Percentiles rank a stretch among this genome's conserved stretches.
These are phyloP conservation scores for Mycena crocata DNA, from an alignment of 768 basidiomycete species.

Conservation along the genomic window DNA sequence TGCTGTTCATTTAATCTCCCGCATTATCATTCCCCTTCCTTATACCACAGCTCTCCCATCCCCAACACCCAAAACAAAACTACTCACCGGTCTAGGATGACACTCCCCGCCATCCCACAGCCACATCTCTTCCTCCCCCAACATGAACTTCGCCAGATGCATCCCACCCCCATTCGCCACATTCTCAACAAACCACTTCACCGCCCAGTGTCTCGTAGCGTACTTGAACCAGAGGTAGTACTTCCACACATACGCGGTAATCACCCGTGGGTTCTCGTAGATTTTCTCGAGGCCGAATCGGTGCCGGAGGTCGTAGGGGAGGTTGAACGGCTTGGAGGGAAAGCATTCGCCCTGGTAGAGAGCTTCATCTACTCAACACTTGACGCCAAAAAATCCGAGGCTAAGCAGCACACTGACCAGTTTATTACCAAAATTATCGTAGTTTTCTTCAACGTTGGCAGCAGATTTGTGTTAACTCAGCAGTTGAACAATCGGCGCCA, in stretches of 20 bases:
- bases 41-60: no score
- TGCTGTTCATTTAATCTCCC: no score
- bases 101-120: not conserved
- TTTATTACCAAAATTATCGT: no score
- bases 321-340: constrained; percentile 42
- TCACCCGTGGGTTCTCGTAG: constrained; percentile 50
- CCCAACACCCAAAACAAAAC: no score
- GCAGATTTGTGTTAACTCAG: no score
- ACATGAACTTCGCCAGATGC: not conserved
- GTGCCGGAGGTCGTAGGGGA: constrained; percentile 57
- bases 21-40: no score
- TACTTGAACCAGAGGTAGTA: constrained; percentile 38
- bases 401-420: no score
- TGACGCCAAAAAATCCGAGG: no score
- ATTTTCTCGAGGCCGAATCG: constrained; percentile 49
- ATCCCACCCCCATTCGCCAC: not conserved
- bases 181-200: constrained; percentile 48
- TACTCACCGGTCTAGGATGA: no score
- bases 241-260: constrained; percentile 46
- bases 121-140: not conserved
- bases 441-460: no score
- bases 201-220: constrained; percentile 47
- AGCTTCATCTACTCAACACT: no score
- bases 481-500: no score
- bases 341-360: not conserved